Evolutionary conservation across 208 protist species (phyloP).

Genomic region (Trichomonas gallinae): DNA sequence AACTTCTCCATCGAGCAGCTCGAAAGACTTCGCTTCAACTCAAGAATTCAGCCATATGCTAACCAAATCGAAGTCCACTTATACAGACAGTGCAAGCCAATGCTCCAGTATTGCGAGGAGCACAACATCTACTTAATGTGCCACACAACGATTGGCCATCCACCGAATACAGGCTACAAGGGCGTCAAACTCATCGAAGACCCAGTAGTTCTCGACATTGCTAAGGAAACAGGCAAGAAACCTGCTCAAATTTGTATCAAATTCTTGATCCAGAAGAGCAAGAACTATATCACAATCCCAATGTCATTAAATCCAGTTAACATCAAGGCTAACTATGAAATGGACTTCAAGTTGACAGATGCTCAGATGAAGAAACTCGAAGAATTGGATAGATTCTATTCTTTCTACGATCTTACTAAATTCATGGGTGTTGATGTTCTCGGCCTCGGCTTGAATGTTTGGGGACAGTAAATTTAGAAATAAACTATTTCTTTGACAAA

Average conservation of each 20-base stretch:
- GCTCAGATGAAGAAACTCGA: not conserved
- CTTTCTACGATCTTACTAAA: too few species aligned
- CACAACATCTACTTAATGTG: conserved; percentile 23
- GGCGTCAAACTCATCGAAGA: not conserved
- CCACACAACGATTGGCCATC: conserved; percentile 29
- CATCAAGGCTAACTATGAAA: not conserved
- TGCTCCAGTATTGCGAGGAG: conserved; percentile 28
- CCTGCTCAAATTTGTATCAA: not conserved
- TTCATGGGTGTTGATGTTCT: too few species aligned
- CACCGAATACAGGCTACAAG: not conserved
- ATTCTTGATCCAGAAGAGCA: not conserved
- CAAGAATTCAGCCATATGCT: not conserved
- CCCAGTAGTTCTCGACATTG: not conserved
- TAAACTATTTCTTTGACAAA: too few species aligned
- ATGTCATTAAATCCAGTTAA: not conserved
- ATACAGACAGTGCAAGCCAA: conserved; percentile 24
- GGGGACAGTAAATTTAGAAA: too few species aligned
- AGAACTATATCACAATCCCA: not conserved
- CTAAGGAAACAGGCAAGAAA: not conserved
- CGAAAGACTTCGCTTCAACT: not conserved
- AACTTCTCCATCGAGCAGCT: not conserved
- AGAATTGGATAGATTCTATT: too few species aligned
- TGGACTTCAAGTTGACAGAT: not conserved
- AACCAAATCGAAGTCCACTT: conserved; percentile 25
- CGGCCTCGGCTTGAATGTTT: too few species aligned